Evolutionary conservation across 257 asterid genomes (phyloP).

Genomic region (Ocimum tenuiflorum): DNA sequence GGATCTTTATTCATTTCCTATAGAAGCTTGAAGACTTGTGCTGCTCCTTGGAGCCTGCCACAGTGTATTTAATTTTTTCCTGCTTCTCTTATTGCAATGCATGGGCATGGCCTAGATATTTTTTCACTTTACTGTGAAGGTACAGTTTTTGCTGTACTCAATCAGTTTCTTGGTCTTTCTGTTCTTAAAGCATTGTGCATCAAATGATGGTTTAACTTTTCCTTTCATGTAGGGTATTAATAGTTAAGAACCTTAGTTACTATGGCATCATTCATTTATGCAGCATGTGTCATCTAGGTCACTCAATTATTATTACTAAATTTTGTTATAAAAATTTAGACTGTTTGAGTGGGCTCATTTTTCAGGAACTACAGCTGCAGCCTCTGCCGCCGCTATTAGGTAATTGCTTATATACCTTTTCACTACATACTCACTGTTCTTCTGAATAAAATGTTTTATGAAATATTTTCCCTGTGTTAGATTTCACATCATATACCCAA

Average conservation of each 20-base stretch:
- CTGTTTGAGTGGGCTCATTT: conserved; percentile 92
- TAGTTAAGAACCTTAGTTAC: too few relatives aligned
- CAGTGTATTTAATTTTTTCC: neutral
- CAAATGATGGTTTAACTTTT: neutral
- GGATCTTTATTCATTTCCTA: neutral
- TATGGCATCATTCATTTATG: neutral
- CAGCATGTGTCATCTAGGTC: conserved; percentile 2
- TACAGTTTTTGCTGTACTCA: neutral
- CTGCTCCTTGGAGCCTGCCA: too few relatives aligned
- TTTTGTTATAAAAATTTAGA: conserved; percentile 42
- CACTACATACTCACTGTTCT: neutral
- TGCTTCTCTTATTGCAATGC: neutral
- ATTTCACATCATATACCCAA: neutral
- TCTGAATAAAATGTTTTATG: neutral
- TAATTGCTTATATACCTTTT: conserved; percentile 18
- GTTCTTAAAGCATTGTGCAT: neutral
- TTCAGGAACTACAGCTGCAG: conserved; percentile 89
- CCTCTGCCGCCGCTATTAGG: conserved; percentile 97
- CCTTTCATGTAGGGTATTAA: too few relatives aligned
- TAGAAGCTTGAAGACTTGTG: neutral
- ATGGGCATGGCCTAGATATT: neutral
- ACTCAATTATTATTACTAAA: conserved; percentile 21
- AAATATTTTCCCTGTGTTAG: conserved; percentile 3
- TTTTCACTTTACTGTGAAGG: neutral
- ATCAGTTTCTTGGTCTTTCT: conserved; percentile 1